Evolutionary conservation across 805 yeast species (phyloP), one percentile per base, ranked within the genome.

Genomic region (Candida golubevii): DNA sequence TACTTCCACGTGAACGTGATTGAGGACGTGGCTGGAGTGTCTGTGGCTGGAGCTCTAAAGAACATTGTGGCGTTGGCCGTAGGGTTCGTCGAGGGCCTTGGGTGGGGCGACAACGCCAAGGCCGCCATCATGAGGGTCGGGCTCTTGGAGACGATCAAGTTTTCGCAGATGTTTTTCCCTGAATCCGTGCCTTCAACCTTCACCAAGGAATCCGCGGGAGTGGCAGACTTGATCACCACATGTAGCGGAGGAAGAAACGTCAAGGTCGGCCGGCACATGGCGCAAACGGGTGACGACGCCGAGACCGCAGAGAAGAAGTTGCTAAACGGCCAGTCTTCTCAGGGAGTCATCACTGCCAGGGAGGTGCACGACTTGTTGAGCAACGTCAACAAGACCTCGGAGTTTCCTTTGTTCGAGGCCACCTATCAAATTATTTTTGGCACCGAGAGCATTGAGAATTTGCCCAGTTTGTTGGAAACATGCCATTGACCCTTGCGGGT

Each of bases 31-130:
- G 95, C 95, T 23, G 99, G 99, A 64, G 93, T 89, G 46, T 88
- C 97, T 2, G 79, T 93, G 49, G 95, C 96, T 36, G 99, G 99
- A 63, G 99, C 99, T 9, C 78, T 93, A 67, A 93, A 93, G 74
- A 93, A 93, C 69, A 87, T 93, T 42, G 91, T 91, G 50, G 99
- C 99, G 32, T 74, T 89, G 61, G 95, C 96, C 52, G 97, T 95
- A 49, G 99, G 99, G 45, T 87, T 93, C 62, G 98, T 91, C 50
- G 96, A 88, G 68, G 99, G 99, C 57, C 77, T 87, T 51, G 96
- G 95, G 51, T 93, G 99, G 99, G 99, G 99, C 66, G 96, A 89
- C 69, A 93, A 93, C 65, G 98, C 99, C 53, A 89, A 91, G 69
- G 85, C 98, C 44, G 99, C 98, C 36, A 83, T 93, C 58, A 95